These are phyloP conservation scores for Salix viminalis DNA, from an alignment of 345 rosid species.

Conservation along the genomic window DNA sequence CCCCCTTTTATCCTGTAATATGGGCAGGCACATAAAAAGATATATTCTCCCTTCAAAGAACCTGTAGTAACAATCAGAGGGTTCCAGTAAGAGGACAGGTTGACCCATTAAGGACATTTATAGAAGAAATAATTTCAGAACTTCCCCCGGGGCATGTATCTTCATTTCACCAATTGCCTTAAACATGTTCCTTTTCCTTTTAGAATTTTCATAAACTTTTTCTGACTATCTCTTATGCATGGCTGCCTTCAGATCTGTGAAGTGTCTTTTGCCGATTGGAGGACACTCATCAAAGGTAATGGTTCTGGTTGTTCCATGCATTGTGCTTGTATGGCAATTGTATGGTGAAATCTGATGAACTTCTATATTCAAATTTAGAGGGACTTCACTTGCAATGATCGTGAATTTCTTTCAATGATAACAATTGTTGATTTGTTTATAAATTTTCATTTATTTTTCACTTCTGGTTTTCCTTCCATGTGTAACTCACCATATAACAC, in stretches of 20 bases:
- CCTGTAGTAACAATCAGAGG: conserved; percentile 14
- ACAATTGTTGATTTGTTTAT: no score
- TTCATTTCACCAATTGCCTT: neutral
- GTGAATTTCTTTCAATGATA: no score
- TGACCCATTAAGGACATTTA: conserved; percentile 19
- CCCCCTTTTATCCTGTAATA: neutral
- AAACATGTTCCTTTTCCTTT: neutral
- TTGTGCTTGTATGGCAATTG: neutral
- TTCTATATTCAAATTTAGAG: neutral
- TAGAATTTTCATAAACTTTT: neutral
- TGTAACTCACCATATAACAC: neutral
- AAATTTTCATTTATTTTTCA: no score
- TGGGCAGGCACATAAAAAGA: conserved; percentile 32
- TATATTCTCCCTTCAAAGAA: conserved; percentile 29
- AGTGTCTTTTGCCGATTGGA: conserved; percentile 15
- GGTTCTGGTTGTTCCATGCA: conserved; percentile 4
- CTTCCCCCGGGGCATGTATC: conserved; percentile 14
- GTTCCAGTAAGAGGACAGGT: conserved; percentile 12
- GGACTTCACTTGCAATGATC: no score
- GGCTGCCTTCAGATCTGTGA: conserved; percentile 6
- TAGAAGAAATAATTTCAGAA: conserved; percentile 18
- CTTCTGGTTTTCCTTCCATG: neutral
- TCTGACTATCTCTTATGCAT: neutral
- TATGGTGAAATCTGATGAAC: neutral
- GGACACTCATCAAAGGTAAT: conserved; percentile 26